Evolutionary conservation across 2,329 filamentous ascomycete genomes (phyloP), one percentile per base, ranked within the genome.

Genomic region (Rhynchosporium secalis): DNA sequence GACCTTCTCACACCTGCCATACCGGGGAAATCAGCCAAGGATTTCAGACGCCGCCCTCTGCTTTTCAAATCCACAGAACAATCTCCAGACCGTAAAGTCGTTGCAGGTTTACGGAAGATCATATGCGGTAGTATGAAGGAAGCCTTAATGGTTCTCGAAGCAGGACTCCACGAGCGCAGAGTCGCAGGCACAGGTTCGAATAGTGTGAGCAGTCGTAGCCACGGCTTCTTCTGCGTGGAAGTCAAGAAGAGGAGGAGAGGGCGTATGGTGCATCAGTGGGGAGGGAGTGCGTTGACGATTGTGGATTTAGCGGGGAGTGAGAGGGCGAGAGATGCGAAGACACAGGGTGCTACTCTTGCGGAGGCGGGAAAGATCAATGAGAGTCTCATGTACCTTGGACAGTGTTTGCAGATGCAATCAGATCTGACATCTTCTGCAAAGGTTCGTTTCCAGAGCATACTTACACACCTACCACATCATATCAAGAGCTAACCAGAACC

Each of bases 301-400:
- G 94, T 96, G 51, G 94, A 98, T 75, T 79, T 98, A 57, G 94
- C 94, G 20, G 94, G 93, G 13, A 98, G 95, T 65, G 95, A 99
- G 77, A 87, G 95, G 64, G 94, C 94, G 15, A 85, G 93, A 64
- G 92, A 95, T 66, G 93, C 95, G 31, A 97, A 97, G 80, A 98
- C 95, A 0, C 90, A 92, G 0, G 95, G 95, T 12, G 88, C 92
- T 3, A 97, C 94, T 0, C 83, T 99, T 13, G 94, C 90, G 0
- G 95, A 99, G 78, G 95, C 94, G 41, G 95, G 95, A 58, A 98
- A 98, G 78, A 99, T 99, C 75, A 99, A 99, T 72, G 93, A 97
- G 76, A 96, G 91, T 72, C 79, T 99, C 73, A 99, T 99, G 95
- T 98, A 97, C 74, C 83, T 99, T 1, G 95, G 95, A 0, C 95